These are phyloP conservation scores for Apostasia ramifera DNA, from an alignment of 106 monocot species.

Conservation along the genomic window DNA sequence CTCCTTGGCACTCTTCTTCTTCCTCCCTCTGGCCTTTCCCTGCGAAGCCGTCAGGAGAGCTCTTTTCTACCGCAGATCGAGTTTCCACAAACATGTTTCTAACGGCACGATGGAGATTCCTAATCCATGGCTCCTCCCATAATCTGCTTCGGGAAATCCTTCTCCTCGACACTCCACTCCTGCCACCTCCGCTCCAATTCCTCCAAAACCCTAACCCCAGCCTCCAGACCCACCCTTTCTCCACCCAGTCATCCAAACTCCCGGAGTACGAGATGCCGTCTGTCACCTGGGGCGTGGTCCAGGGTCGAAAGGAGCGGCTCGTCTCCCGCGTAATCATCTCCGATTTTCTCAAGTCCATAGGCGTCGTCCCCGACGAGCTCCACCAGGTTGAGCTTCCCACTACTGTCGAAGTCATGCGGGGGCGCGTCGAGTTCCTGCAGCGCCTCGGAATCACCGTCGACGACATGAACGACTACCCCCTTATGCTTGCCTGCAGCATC, in stretches of 20 bases:
- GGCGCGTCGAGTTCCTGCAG: conserved; percentile 83
- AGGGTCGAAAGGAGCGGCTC: conserved; percentile 81
- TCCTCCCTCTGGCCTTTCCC: too few species aligned
- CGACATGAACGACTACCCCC: conserved; percentile 83
- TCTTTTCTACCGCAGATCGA: too few species aligned
- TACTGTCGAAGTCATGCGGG: conserved; percentile 80
- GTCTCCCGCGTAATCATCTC: conserved; percentile 83
- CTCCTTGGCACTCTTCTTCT: too few species aligned
- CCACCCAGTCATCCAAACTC: conserved; percentile 18
- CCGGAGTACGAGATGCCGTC: conserved; percentile 87
- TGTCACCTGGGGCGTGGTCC: conserved; percentile 86
- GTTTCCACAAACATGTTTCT: too few species aligned
- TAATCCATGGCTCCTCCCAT: too few species aligned
- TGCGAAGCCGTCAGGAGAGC: too few species aligned
- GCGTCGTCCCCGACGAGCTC: conserved; percentile 82
- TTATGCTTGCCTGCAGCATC: conserved; percentile 82
- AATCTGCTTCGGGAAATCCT: neutral
- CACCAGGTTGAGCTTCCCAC: conserved; percentile 76
- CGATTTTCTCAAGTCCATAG: conserved; percentile 69
- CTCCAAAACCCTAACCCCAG: neutral
- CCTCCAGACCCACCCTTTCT: neutral
- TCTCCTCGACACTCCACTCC: neutral
- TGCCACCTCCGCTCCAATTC: neutral
- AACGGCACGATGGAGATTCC: too few species aligned
- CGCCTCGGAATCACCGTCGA: conserved; percentile 67